phyloP scores from a whole-genome alignment of 306 rosid genomes.

The Cucumis hystrix region DNA sequence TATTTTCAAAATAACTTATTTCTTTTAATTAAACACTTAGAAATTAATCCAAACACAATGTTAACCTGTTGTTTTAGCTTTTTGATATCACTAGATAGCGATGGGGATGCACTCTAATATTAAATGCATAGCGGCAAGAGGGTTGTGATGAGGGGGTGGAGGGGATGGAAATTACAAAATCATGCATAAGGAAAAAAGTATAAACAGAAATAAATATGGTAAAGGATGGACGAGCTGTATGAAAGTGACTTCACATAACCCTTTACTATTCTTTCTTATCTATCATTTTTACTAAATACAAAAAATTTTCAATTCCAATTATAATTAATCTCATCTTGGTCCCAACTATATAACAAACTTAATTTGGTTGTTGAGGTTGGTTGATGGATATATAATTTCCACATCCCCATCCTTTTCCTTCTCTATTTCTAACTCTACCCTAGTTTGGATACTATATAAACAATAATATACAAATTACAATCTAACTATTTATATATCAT shows the following conservation, averaged over 20 bases:
- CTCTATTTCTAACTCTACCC: too few species aligned
- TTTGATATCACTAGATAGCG: neutral
- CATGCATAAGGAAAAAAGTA: neutral
- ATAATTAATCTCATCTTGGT: neutral
- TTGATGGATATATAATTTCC: neutral
- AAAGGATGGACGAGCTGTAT: neutral
- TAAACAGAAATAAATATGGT: neutral
- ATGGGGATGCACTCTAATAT: neutral
- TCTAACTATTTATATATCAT: too few species aligned
- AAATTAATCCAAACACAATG: too few species aligned
- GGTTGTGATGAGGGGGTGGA: neutral
- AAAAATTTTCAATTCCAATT: neutral
- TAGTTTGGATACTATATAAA: too few species aligned
- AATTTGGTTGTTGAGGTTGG: slow-evolving; percentile 7
- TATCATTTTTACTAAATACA: neutral
- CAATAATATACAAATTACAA: too few species aligned
- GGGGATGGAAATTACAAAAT: neutral
- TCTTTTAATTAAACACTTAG: too few species aligned
- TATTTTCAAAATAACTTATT: too few species aligned
- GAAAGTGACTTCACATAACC: neutral
- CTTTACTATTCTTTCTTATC: neutral
- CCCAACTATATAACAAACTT: neutral
- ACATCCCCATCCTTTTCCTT: neutral
- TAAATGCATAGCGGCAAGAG: neutral
- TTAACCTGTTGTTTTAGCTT: too few species aligned